Conservation (phyloP, 2,329 filamentous ascomycete genomes). For the Alternaria alternata region DNA sequence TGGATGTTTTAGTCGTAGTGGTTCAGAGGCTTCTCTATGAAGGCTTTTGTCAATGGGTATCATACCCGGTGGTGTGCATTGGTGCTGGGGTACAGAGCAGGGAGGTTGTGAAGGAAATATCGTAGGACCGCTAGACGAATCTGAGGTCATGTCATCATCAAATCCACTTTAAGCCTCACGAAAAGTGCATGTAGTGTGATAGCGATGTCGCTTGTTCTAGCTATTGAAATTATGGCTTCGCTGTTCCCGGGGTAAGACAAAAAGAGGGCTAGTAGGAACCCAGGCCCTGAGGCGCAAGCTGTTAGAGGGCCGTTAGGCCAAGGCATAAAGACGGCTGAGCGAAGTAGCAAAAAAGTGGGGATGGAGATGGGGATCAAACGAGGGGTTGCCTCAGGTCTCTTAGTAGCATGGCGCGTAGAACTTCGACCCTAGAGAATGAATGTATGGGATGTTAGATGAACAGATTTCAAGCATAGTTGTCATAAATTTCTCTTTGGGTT, state of each 20-base stretch:
- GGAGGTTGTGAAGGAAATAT: neutral
- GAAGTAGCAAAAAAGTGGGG: neutral
- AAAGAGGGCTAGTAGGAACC: neutral
- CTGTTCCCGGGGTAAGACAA: neutral
- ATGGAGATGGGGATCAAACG: conserved; percentile 1
- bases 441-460: neutral
- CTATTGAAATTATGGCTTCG: neutral
- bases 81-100: neutral
- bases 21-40: neutral
- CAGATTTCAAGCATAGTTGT: neutral
- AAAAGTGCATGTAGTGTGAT: neutral
- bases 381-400: neutral
- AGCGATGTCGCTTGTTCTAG: neutral
- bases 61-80: neutral
- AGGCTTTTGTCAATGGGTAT: neutral
- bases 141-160: neutral
- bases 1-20: neutral
- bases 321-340: neutral
- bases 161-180: neutral
- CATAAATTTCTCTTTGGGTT: neutral
- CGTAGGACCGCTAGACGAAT: neutral
- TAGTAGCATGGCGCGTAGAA: neutral
- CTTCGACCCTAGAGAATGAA: neutral
- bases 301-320: neutral
- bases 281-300: conserved; percentile 1